Conservation (phyloP, 139 green algal species). For the Astrephomene gubernaculifera region DNA sequence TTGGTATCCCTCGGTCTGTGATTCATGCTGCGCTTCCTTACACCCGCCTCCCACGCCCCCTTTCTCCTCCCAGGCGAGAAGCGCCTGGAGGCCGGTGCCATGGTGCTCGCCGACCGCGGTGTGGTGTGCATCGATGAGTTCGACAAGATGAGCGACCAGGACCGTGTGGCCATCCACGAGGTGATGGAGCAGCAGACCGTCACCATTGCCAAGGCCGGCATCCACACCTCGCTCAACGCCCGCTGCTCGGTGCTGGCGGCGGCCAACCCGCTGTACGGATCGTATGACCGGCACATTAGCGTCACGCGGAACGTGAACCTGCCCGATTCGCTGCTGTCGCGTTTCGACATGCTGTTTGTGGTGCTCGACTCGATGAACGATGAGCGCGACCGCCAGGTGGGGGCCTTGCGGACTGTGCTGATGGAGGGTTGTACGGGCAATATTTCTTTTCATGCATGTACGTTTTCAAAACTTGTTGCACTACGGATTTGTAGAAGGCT, state of each 20-base stretch:
- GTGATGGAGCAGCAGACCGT: conserved; percentile 98
- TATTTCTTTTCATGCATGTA: no score
- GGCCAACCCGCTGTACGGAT: conserved; percentile 88
- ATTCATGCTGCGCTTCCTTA: no score
- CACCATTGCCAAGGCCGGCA: conserved; percentile 99
- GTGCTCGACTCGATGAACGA: conserved; percentile 92
- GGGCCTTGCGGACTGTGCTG: no score
- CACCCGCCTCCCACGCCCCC: not conserved
- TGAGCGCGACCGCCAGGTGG: conserved; percentile 77
- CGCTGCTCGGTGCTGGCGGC: conserved; percentile 94
- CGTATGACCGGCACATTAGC: conserved; percentile 75
- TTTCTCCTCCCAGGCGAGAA: conserved; percentile 81
- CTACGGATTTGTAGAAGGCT: no score
- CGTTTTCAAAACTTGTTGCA: no score
- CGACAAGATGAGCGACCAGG: conserved; percentile 99
- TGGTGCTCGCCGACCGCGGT: conserved; percentile 98
- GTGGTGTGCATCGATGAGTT: conserved; percentile 99
- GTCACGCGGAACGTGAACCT: conserved; percentile 96
- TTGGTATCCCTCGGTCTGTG: no score
- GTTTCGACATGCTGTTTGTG: conserved; percentile 99
- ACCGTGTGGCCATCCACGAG: conserved; percentile 99
- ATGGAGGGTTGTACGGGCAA: no score
- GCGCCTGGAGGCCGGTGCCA: conserved; percentile 96
- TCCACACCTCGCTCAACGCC: conserved; percentile 96
- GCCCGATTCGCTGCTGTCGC: conserved; percentile 97